These are phyloP conservation scores for Yarrowia sp. DNA, from an alignment of 805 yeast species.

Conservation along the genomic window DNA sequence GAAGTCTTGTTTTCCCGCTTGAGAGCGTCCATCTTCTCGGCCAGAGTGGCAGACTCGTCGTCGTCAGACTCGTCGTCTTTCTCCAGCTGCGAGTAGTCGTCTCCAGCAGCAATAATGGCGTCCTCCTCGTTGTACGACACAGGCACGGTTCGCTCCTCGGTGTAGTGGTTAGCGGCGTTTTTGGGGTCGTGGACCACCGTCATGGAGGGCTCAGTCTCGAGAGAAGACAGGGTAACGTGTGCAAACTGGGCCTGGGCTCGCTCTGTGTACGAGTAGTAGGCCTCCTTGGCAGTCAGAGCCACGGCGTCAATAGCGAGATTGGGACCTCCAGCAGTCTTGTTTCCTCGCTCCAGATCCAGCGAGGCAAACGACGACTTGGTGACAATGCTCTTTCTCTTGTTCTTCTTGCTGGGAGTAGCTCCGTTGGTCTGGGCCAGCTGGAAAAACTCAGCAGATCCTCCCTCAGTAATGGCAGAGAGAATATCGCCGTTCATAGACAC, in stretches of 20 bases:
- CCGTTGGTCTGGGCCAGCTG: constrained; percentile 20
- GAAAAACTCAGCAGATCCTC: constrained; percentile 71
- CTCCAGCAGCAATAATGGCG: constrained; percentile 39
- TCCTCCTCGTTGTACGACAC: constrained; percentile 36
- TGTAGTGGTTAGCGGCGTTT: constrained; percentile 27
- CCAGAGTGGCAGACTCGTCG: constrained; percentile 43
- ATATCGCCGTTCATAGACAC: constrained; percentile 36
- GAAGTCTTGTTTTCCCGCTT: constrained; percentile 31
- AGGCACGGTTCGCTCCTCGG: constrained; percentile 19
- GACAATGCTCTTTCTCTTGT: constrained; percentile 13
- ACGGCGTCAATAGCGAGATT: not conserved
- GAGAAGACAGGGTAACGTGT: not conserved
- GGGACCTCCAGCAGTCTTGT: constrained; percentile 14
- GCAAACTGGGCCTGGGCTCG: constrained; percentile 26
- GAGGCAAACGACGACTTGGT: constrained; percentile 10
- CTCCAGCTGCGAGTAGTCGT: constrained; percentile 36
- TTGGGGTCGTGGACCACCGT: constrained; percentile 30
- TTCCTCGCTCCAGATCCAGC: not conserved
- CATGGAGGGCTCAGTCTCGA: constrained; percentile 17
- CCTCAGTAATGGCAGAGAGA: constrained; percentile 63
- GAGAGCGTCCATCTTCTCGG: constrained; percentile 42
- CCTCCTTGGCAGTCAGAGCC: not conserved
- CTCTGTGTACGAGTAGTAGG: constrained; percentile 22
- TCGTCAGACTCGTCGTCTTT: constrained; percentile 38
- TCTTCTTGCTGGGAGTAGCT: constrained; percentile 44